Conservation (phyloP, 305 asterid genomes). For the Euphrasia arctica region DNA sequence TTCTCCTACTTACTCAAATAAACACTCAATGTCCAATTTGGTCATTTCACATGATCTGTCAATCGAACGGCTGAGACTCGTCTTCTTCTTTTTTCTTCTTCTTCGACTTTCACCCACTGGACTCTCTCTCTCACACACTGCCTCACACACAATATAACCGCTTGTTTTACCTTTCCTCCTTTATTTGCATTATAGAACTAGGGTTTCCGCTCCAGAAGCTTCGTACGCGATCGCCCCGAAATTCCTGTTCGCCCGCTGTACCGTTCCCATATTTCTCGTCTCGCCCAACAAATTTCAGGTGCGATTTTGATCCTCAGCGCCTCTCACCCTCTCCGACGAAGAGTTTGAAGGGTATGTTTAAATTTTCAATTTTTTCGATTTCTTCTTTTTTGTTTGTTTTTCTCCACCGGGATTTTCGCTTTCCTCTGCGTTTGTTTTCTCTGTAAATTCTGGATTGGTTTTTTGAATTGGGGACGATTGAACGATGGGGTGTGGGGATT, state of each 20-base stretch:
- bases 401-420: conserved; percentile 7
- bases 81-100: conserved; percentile 43
- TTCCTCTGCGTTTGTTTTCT: conserved; percentile 14
- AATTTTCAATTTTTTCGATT: conserved; percentile 11
- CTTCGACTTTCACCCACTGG: conserved; percentile 51
- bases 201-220: conserved; percentile 42
- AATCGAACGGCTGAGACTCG: conserved; percentile 52
- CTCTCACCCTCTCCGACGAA: conserved; percentile 15
- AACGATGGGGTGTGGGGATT: conserved; percentile 22
- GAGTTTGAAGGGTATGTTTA: conserved; percentile 2
- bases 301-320: conserved; percentile 29
- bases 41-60: conserved; percentile 23
- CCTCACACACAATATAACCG: conserved; percentile 37
- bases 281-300: conserved; percentile 36
- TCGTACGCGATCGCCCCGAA: conserved; percentile 30
- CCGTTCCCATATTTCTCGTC: conserved; percentile 25
- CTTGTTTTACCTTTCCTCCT: conserved; percentile 28
- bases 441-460: conserved; percentile 9
- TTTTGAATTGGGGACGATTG: conserved; percentile 27
- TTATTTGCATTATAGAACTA: conserved; percentile 25
- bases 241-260: conserved; percentile 13
- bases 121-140: conserved; percentile 29
- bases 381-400: background rate
- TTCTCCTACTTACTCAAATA: too few relatives aligned
- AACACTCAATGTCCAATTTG: conserved; percentile 10